Base-by-base conservation (phyloP, 2,329 filamentous ascomycete genomes). In the Kalaharituber pfeilii region DNA sequence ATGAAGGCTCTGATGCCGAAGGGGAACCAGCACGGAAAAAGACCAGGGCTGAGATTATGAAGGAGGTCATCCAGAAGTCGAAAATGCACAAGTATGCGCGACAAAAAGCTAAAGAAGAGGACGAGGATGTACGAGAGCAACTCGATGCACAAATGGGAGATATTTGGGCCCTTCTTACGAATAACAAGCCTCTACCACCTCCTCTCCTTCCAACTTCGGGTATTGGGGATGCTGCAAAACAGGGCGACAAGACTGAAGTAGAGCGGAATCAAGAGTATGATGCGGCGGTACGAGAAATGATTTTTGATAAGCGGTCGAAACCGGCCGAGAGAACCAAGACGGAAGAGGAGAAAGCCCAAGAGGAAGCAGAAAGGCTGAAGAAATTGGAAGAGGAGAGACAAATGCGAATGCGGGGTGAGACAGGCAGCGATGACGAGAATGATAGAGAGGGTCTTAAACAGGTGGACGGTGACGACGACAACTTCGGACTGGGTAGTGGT, bases 1-100 rank as follows among this genome's bases (percentile, higher is more conserved):
- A 72, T 2, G 73, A 69, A 3, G 72, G 73, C 5, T 64, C 64
- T 5, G 60, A 61, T 7, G 71, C 70, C 2, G 72, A 72, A 5
- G 73, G 72, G 0, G 71, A 70, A 4, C 87, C 86, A 0, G 83
- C 89, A 63, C 77, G 82, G 56, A 95, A 94, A 69, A 98, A 95
- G 72, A 82, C 82, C 2, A 96, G 95, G 70, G 84, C 91, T 53
- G 91, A 98, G 68, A 85, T 98, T 50, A 95, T 96, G 86, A 84
- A 94, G 65, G 93, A 98, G 68, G 76, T 98, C 57, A 95, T 98
- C 61, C 86, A 88, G 57, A 98, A 98, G 69, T 96, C 89, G 1
- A 98, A 98, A 67, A 75, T 85, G 58, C 78, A 95, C 75, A 96
- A 94, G 70, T 88, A 89, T 65, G 88, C 96, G 70, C 80, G 91